A percentile compares a stretch with the other conserved stretches of the same genome.
Conservation (phyloP, 257 asterid species). For the Capsicum pubescens region DNA sequence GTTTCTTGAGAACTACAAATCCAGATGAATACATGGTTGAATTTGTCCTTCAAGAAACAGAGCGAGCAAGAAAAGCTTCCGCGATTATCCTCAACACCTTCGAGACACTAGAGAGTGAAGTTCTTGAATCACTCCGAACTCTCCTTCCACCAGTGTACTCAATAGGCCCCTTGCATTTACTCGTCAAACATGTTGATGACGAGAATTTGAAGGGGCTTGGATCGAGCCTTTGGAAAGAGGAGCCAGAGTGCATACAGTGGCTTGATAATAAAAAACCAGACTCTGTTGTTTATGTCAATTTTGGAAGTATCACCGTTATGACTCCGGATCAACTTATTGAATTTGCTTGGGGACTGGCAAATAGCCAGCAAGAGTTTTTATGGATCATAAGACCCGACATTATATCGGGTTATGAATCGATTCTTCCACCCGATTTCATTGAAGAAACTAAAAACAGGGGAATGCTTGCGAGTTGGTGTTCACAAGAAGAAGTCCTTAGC, state of each 20-base stretch:
- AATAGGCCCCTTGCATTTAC: constrained; percentile 33
- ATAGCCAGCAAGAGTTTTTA: constrained; percentile 22
- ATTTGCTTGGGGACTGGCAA: constrained; percentile 36
- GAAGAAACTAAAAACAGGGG: constrained; percentile 24
- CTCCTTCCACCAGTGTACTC: constrained; percentile 22
- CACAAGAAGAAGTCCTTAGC: constrained; percentile 29
- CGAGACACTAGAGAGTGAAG: constrained; percentile 26
- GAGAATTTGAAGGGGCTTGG: background rate
- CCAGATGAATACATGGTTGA: constrained; percentile 25
- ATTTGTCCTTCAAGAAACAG: background rate
- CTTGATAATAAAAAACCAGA: constrained; percentile 7
- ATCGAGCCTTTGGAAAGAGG: constrained; percentile 29
- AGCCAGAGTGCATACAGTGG: constrained; percentile 26
- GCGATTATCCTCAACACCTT: constrained; percentile 29
- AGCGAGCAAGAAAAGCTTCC: constrained; percentile 25
- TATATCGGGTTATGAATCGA: background rate
- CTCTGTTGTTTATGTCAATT: constrained; percentile 30
- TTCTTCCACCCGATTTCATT: constrained; percentile 20
- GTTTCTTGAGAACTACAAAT: constrained; percentile 32
- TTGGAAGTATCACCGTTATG: constrained; percentile 28
- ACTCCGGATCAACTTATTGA: constrained; percentile 23
- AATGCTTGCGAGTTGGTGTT: constrained; percentile 32
- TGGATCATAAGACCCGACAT: constrained; percentile 32
- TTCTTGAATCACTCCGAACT: background rate
- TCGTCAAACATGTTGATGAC: constrained; percentile 18